Base-by-base conservation (phyloP, 495 filamentous ascomycete genomes). In the Mycothermus thermophilus region DNA sequence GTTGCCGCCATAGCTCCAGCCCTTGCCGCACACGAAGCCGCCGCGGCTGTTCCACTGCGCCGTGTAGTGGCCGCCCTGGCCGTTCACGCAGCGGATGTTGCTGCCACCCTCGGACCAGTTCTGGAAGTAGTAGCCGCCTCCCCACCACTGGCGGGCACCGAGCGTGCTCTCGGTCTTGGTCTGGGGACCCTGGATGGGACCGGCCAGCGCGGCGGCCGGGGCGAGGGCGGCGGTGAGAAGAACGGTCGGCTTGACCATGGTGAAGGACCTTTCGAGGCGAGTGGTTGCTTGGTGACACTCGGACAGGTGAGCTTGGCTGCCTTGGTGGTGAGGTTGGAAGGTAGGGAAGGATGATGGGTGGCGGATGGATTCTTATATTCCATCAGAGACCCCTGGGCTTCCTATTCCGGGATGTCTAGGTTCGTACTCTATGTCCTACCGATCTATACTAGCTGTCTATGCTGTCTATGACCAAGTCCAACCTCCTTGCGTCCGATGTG, bases 1-100 rank as follows among this genome's bases (percentile, higher is more conserved):
- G 32, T 57, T 51, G 11, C 58, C 60, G n/a, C 69, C 69, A 18
- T 66, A 62, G 35, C 55, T 59, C 72, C 72, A 76, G 8, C 69
- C 71, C 50, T 71, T 75, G 24, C 75, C 76, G 24, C 64, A 70
- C 13, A 76, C 73, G 35, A 77, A 77, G 40, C 75, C 69, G 15
- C 57, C 57, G 27, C 48, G 57, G 46, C 64, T 63, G 28, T 48
- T 50, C 74, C 74, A 77, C 20, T 47, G 61, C 7, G 74, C 66
- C 18, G 54, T 58, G 52, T 74, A 78, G 28, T 55, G 46, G 4
- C 72, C 71, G 5, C 50, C 60, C 15, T 46, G 41, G 29, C 65
- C 62, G 38, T 77, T 75, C 44, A 54, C 62, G 48, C 75, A 78
- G 18, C 56, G 59, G 8, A 75, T 68, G 35, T 55, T 54, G 28